Conservation (phyloP, 116 monocot species). For the Phalaenopsis hybrid region DNA sequence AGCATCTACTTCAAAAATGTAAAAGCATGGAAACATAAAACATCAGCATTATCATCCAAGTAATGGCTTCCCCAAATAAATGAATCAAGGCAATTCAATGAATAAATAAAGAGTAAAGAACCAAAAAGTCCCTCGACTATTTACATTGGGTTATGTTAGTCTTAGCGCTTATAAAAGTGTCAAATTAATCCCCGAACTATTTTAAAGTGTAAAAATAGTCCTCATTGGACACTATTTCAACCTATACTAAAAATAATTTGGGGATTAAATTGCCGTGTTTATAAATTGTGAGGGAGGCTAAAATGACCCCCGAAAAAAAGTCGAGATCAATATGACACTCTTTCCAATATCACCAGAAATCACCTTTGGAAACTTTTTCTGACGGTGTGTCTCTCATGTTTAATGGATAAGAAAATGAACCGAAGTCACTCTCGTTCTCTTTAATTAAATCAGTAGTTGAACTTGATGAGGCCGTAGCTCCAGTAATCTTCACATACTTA, state of each 20-base stretch:
- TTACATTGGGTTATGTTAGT: no score
- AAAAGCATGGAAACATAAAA: not conserved
- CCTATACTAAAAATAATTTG: no score
- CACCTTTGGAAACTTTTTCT: not conserved
- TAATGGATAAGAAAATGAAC: slow-evolving; percentile 3
- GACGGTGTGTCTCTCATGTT: not conserved
- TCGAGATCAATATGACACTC: no score
- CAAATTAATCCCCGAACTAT: no score
- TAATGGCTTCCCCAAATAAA: not conserved
- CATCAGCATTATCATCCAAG: not conserved
- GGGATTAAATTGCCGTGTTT: no score
- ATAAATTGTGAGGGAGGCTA: no score
- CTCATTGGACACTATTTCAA: no score
- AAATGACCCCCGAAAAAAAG: no score
- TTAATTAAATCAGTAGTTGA: not conserved
- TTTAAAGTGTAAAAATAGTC: no score
- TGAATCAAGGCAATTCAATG: not conserved
- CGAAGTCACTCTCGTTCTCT: not conserved
- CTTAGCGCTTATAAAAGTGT: no score
- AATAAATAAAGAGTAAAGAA: not conserved
- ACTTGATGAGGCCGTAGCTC: not conserved
- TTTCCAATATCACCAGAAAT: slow-evolving; percentile 2
- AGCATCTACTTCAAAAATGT: not conserved
- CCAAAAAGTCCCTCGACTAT: no score
- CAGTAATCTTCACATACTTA: slow-evolving; percentile 5